These are phyloP conservation scores for Fusarium brachygibbosum DNA, from an alignment of 2,329 filamentous ascomycete genomes.

Conservation along the genomic window DNA sequence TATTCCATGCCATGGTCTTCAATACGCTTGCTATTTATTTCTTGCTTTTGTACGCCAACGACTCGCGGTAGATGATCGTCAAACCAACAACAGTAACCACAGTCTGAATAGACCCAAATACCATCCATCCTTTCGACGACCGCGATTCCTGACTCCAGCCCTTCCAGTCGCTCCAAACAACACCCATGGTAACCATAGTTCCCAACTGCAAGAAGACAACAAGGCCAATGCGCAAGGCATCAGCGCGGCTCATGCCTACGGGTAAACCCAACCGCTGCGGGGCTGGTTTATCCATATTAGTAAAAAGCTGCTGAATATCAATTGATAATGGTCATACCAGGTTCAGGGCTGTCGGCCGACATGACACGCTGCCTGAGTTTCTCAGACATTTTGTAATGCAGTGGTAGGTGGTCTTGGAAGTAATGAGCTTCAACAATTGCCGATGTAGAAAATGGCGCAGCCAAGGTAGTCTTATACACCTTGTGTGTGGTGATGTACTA, in stretches of 20 bases:
- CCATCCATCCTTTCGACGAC: neutral
- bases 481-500: too few relatives aligned
- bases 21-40: too few relatives aligned
- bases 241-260: neutral
- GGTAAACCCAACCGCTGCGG: neutral
- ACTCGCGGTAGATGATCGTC: neutral
- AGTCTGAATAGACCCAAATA: neutral
- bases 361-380: neutral
- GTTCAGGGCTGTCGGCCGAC: neutral
- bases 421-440: neutral
- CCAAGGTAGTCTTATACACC: too few relatives aligned
- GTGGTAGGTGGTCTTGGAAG: too few relatives aligned
- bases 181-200: neutral
- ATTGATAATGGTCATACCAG: neutral
- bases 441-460: neutral
- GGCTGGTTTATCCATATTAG: neutral
- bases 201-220: neutral
- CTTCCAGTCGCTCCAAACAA: neutral
- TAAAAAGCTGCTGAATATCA: neutral
- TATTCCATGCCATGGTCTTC: too few relatives aligned
- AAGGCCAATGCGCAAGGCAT: neutral
- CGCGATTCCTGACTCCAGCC: neutral
- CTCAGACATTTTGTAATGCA: neutral
- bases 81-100: neutral
- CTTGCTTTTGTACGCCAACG: neutral